These are phyloP conservation scores for Hypoxylon sp. DNA, from an alignment of 2,329 filamentous ascomycete species.

Conservation along the genomic window DNA sequence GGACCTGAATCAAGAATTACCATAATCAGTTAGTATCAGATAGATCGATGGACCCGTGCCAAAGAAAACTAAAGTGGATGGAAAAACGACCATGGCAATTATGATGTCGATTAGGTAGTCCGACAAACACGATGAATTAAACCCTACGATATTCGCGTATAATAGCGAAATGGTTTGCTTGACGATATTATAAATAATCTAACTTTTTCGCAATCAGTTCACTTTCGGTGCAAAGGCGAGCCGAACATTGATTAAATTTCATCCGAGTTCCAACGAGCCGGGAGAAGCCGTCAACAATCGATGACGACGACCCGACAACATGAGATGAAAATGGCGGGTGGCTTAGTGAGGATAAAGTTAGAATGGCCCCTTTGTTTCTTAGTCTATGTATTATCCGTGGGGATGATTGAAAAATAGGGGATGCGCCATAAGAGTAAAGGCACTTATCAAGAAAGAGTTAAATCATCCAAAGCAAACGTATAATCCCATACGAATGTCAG, in stretches of 20 bases:
- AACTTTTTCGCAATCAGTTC: neutral
- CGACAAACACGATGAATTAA: conserved; percentile 14
- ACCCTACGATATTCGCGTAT: neutral
- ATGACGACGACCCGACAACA: conserved; percentile 13
- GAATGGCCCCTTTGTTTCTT: neutral
- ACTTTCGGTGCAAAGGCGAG: neutral
- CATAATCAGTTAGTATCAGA: conserved; percentile 26
- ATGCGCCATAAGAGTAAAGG: conserved; percentile 13
- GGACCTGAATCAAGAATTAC: conserved; percentile 33
- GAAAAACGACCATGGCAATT: conserved; percentile 25
- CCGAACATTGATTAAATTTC: conserved; percentile 16
- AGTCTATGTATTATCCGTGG: neutral
- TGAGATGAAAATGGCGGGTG: conserved; percentile 10
- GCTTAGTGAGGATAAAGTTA: neutral
- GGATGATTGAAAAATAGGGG: neutral
- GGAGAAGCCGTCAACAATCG: conserved; percentile 12
- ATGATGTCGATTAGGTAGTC: conserved; percentile 30
- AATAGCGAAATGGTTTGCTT: neutral
- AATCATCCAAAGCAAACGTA: conserved; percentile 18
- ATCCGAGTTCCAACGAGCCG: conserved; percentile 5
- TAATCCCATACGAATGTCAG: neutral
- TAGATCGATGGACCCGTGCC: conserved; percentile 8
- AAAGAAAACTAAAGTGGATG: conserved; percentile 34
- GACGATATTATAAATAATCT: neutral
- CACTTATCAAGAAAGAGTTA: conserved; percentile 18